phyloP scores from a whole-genome alignment of 805 yeast species.

The Ogataea corticis region DNA sequence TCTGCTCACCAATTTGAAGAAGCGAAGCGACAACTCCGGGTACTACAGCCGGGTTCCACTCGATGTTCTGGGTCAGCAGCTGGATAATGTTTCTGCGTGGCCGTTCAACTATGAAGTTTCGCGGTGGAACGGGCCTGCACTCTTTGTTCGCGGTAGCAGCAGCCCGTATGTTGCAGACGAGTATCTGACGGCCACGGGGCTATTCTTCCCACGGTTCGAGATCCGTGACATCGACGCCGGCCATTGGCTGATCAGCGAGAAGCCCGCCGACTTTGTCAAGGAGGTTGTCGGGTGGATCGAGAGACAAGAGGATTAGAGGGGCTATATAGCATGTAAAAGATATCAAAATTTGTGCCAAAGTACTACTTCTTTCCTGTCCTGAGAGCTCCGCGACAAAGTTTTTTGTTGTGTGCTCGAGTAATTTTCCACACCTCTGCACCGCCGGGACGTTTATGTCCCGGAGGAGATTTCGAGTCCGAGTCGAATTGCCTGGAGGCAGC shows the following conservation, averaged over 20 bases:
- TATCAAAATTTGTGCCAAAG: too few relatives aligned
- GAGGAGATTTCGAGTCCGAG: slow-evolving; percentile 6
- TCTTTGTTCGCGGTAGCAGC: slow-evolving; percentile 77
- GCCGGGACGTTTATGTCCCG: slow-evolving; percentile 7
- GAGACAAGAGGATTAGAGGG: slow-evolving; percentile 27
- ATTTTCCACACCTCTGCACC: slow-evolving; percentile 3
- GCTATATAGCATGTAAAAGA: too few relatives aligned
- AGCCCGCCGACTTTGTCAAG: slow-evolving; percentile 73
- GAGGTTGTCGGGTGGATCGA: slow-evolving; percentile 64
- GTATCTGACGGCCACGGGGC: slow-evolving; percentile 66
- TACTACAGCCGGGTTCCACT: slow-evolving; percentile 66
- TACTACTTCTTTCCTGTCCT: too few relatives aligned
- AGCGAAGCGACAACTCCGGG: slow-evolving; percentile 41
- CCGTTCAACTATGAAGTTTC: slow-evolving; percentile 58
- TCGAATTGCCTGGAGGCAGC: not conserved
- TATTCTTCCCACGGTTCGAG: slow-evolving; percentile 76
- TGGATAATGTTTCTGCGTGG: slow-evolving; percentile 74
- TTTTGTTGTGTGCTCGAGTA: not conserved
- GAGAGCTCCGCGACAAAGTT: too few relatives aligned
- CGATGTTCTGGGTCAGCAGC: slow-evolving; percentile 60
- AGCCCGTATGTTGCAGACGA: slow-evolving; percentile 85
- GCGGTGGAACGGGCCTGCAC: slow-evolving; percentile 68
- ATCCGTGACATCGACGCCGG: slow-evolving; percentile 78
- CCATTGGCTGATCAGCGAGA: slow-evolving; percentile 91
- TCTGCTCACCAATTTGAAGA: slow-evolving; percentile 61